phyloP scores from a whole-genome alignment of 306 rosid genomes.

The Acmispon strigosus region DNA sequence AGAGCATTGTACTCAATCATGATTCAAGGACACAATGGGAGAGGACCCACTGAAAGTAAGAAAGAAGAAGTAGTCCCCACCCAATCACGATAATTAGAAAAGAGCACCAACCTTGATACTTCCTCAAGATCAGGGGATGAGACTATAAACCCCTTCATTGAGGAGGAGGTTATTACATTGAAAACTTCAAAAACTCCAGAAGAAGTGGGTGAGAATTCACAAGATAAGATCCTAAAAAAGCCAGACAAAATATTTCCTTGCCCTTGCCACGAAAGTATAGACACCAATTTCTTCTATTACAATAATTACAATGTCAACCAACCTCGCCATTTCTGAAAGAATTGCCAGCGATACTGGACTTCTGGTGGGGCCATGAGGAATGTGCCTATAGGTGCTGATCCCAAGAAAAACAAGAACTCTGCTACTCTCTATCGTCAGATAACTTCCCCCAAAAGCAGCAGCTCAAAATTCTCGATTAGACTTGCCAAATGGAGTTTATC shows the following conservation, averaged over 20 bases:
- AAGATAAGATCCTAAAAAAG: conserved; percentile 54
- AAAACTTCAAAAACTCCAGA: conserved; percentile 43
- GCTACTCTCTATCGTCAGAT: conserved; percentile 48
- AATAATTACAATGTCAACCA: conserved; percentile 87
- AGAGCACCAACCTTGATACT: conserved; percentile 7
- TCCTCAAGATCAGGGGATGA: conserved; percentile 24
- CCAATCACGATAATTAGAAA: conserved; percentile 5
- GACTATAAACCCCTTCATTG: conserved; percentile 29
- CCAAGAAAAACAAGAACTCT: conserved; percentile 66
- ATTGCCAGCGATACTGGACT: conserved; percentile 89
- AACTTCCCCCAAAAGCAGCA: conserved; percentile 37
- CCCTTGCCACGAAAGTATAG: conserved; percentile 79
- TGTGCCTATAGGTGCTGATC: conserved; percentile 84
- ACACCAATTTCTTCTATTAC: conserved; percentile 82
- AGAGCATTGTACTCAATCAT: background rate
- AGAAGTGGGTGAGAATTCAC: conserved; percentile 49
- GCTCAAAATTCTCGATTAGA: conserved; percentile 25
- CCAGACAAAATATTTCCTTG: conserved; percentile 82
- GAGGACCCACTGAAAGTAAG: conserved; percentile 20
- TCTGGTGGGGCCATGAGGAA: conserved; percentile 91
- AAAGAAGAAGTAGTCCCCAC: conserved; percentile 14
- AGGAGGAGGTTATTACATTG: conserved; percentile 39
- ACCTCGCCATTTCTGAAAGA: conserved; percentile 92
- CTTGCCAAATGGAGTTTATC: conserved; percentile 27
- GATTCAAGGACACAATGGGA: conserved; percentile 37